Conservation (phyloP, 1,139 yeast species). For the Blastobotrys ciferrii region DNA sequence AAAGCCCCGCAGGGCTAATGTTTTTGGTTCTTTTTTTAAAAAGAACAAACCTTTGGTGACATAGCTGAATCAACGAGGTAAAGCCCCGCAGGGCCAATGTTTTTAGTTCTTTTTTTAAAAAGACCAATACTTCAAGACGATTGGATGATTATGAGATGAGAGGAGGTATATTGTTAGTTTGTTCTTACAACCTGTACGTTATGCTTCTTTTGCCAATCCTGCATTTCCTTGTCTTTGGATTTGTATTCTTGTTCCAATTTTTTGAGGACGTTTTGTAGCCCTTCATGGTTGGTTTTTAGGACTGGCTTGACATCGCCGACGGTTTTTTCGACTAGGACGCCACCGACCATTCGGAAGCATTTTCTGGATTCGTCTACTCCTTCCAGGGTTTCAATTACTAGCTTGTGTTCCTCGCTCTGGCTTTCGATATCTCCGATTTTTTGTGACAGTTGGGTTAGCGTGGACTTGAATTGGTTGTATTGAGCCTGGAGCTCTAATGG, state of each 20-base stretch:
- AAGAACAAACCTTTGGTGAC: no score
- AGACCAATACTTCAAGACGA: no score
- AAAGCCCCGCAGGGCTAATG: no score
- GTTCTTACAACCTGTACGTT: slow-evolving; percentile 43
- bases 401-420: slow-evolving; percentile 43
- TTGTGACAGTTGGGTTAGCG: slow-evolving; percentile 37
- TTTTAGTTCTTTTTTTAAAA: no score
- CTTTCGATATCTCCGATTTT: slow-evolving; percentile 44
- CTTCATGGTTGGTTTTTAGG: slow-evolving; percentile 56
- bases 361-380: slow-evolving; percentile 58
- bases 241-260: slow-evolving; percentile 38
- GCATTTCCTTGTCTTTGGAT: slow-evolving; percentile 38
- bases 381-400: slow-evolving; percentile 46
- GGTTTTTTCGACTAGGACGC: slow-evolving; percentile 80
- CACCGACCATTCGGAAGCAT: slow-evolving; percentile 93
- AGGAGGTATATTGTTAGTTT: no score
- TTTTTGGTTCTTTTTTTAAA: no score
- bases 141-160: no score
- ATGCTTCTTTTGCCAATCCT: slow-evolving; percentile 42
- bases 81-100: no score
- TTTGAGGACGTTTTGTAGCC: slow-evolving; percentile 37
- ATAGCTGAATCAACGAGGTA: no score
- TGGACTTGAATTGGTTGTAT: slow-evolving; percentile 41
- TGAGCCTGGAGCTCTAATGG: slow-evolving; percentile 40
- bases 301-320: slow-evolving; percentile 74